Percentiles rank a stretch among this genome's conserved stretches.
Evolutionary conservation across 768 basidiomycete genomes (phyloP).

Genomic region (Cantharellus anzutake): DNA sequence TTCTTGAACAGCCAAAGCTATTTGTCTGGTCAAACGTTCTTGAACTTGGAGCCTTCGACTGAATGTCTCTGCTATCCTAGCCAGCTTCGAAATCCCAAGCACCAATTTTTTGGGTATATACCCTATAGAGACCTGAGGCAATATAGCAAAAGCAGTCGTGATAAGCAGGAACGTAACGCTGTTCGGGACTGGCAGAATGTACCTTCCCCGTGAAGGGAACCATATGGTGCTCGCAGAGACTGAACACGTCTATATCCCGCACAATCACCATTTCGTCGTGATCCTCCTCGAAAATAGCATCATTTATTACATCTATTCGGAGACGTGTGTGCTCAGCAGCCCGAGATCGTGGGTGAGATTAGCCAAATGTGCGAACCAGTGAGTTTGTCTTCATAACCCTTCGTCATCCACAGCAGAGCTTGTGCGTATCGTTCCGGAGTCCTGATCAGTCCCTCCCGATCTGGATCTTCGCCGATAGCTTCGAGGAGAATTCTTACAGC

Average conservation of each 20-base stretch:
- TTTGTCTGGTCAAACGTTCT: slow-evolving; percentile 92
- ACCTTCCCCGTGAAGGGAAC: slow-evolving; percentile 98
- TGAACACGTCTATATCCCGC: slow-evolving; percentile 90
- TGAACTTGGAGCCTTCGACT: slow-evolving; percentile 91
- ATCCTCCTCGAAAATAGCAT: slow-evolving; percentile 95
- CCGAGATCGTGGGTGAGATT: background rate
- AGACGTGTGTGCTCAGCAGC: background rate
- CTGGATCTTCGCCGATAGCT: slow-evolving; percentile 96
- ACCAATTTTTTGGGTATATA: slow-evolving; percentile 95
- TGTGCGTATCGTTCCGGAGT: slow-evolving; percentile 95
- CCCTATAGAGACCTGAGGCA: slow-evolving; percentile 72
- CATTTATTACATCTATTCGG: slow-evolving; percentile 79
- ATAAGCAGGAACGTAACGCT: background rate
- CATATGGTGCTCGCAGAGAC: slow-evolving; percentile 94
- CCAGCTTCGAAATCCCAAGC: slow-evolving; percentile 87
- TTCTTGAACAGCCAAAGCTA: slow-evolving; percentile 94
- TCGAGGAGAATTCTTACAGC: slow-evolving; percentile 88
- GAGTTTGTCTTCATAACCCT: slow-evolving; percentile 91
- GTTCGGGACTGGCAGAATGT: background rate
- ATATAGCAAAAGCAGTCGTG: background rate
- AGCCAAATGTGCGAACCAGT: slow-evolving; percentile 35
- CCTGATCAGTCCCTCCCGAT: slow-evolving; percentile 75
- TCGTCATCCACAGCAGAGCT: slow-evolving; percentile 97
- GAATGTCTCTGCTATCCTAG: slow-evolving; percentile 93
- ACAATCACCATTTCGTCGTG: slow-evolving; percentile 99